phyloP scores from a whole-genome alignment of 2,329 filamentous ascomycete species.

The Tetracladium maxilliforme region DNA sequence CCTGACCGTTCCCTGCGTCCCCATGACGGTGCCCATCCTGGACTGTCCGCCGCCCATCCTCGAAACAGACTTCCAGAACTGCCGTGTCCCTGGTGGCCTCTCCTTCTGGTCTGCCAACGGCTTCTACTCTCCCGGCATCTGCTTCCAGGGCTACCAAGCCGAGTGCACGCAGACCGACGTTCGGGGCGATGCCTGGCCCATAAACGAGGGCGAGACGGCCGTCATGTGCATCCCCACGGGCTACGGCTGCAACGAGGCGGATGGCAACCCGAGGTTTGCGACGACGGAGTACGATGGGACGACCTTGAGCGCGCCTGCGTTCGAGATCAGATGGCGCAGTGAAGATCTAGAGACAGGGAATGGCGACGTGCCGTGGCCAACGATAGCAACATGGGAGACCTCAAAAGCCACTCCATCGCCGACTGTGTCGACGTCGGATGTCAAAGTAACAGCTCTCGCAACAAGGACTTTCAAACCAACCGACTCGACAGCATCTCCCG shows the following conservation, averaged over 20 bases:
- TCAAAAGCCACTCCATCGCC: too few relatives aligned
- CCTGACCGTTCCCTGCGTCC: too few relatives aligned
- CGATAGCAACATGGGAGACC: too few relatives aligned
- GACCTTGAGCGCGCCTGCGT: slow-evolving; percentile 13
- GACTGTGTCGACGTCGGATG: too few relatives aligned
- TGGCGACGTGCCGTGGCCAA: too few relatives aligned
- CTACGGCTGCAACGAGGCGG: slow-evolving; percentile 10
- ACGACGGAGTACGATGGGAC: slow-evolving; percentile 7
- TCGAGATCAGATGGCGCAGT: slow-evolving; percentile 16
- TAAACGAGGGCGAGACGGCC: slow-evolving; percentile 11
- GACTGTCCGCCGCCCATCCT: too few relatives aligned
- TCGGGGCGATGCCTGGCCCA: slow-evolving; percentile 7
- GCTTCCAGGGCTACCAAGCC: slow-evolving; percentile 13
- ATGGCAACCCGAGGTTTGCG: slow-evolving; percentile 9
- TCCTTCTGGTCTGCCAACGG: slow-evolving; percentile 11
- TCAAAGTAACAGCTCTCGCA: too few relatives aligned
- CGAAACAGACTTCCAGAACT: slow-evolving; percentile 4
- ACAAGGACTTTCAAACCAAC: too few relatives aligned
- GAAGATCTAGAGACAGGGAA: too few relatives aligned
- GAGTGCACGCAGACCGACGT: slow-evolving; percentile 10
- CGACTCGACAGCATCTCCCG: too few relatives aligned
- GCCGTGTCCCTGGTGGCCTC: slow-evolving; percentile 3
- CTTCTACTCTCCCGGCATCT: slow-evolving; percentile 16
- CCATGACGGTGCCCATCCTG: too few relatives aligned
- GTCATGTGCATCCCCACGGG: slow-evolving; percentile 13